Base-by-base conservation (phyloP, 768 basidiomycete genomes). In the Suillus tomentosus region DNA sequence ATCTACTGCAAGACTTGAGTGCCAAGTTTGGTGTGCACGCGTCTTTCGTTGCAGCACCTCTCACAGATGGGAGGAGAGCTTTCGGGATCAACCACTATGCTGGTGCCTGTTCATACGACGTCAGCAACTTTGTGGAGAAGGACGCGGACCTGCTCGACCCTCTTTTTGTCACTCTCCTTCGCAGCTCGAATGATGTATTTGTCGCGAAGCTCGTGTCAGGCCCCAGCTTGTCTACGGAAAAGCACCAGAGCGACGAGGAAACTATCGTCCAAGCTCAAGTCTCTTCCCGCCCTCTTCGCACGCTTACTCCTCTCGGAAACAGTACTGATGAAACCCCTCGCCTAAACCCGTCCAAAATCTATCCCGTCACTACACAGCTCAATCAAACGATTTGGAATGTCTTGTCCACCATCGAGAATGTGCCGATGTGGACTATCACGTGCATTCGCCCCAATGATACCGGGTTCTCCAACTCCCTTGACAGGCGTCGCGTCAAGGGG, bases 381-480 rank as follows among this genome's bases (percentile, higher is more conserved):
- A 85, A 87, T 71, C 80, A 82, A 62, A 79, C 79, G 15, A 70
- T 87, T n/a, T 79, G 80, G 51, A 80, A 82, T 60, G 68, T 87
- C 37, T 68, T 86, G 40, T 73, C 71, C 36, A 78, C 74, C 61
- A 69, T 87, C 50, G 84, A 87, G 65, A 72, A 76, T 27, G 77
- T 79, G 10, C 77, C 74, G 11, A 71, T 82, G 36, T 88, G 87
- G 87, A 84, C 82, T 5, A 79, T 88, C 42, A 77, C 79, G 7
- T 88, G 87, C 68, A 83, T 88, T 61, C 84, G 86, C 47, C 87
- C 87, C 7, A 88, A 88, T 72, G 87, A 88, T 68, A 86, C 84
- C 14, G 82, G 84, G 6, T 84, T 84, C 17, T 81, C 85, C 10
- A 87, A 86, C 66, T 86, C 86, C 24, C 83, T 88, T 67, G 87